Conservation (phyloP, 192 early-diverging fungal genomes). For the Oehlia diaphana region DNA sequence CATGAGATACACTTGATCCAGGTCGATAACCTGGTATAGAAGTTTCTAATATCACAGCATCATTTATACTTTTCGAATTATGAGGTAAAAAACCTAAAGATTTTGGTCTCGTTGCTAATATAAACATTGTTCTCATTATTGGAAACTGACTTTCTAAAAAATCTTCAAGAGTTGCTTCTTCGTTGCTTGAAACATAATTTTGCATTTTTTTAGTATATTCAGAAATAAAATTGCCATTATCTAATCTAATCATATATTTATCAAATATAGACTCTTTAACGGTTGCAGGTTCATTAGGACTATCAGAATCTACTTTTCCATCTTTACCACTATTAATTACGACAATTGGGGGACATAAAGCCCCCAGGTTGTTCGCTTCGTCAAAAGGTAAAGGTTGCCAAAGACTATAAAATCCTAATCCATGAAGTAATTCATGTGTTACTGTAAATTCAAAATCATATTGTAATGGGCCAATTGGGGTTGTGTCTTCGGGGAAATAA, state of each 20-base stretch:
- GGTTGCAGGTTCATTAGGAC: neutral
- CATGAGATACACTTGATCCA: slow-evolving; percentile 9
- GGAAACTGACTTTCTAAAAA: neutral
- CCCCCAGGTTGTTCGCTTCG: neutral
- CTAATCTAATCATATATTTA: neutral
- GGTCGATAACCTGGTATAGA: neutral
- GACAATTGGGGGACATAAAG: neutral
- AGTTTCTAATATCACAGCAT: slow-evolving; percentile 6
- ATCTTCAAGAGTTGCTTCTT: neutral
- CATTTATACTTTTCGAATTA: neutral
- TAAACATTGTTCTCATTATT: neutral
- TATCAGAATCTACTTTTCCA: no score
- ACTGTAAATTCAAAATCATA: neutral
- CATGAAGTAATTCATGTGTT: slow-evolving; percentile 19
- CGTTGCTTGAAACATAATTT: neutral
- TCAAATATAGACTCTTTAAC: neutral
- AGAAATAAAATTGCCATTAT: neutral
- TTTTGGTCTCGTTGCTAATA: neutral
- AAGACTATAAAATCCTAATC: neutral
- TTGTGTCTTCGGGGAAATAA: neutral
- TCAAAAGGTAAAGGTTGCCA: neutral
- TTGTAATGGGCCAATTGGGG: neutral
- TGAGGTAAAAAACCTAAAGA: neutral
- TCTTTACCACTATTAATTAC: neutral
- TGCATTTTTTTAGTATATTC: neutral